Percentiles rank a stretch among this genome's conserved stretches.
Evolutionary conservation across 106 monocot genomes (phyloP).

Genomic region (Hemerocallis citrina): DNA sequence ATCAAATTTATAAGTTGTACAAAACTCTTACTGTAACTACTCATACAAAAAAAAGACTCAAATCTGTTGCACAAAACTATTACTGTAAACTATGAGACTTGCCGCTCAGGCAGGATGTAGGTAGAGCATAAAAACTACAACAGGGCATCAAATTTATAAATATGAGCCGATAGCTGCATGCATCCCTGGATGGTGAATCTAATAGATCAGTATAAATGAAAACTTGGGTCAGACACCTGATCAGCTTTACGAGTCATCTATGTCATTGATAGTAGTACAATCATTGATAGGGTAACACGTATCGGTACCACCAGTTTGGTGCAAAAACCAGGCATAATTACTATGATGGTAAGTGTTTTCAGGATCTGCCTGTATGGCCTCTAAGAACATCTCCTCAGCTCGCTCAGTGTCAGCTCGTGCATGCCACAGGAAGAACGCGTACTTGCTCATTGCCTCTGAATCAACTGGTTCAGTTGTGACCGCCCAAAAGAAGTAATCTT

Average conservation of each 20-base stretch:
- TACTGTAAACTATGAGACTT: too few relatives aligned
- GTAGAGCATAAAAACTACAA: too few relatives aligned
- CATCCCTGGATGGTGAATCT: too few relatives aligned
- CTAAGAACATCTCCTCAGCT: slow-evolving; percentile 68
- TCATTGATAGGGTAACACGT: slow-evolving; percentile 31
- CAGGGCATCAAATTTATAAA: too few relatives aligned
- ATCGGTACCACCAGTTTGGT: slow-evolving; percentile 41
- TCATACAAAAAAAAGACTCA: too few relatives aligned
- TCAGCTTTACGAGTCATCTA: not conserved
- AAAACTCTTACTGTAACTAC: too few relatives aligned
- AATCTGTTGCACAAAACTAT: too few relatives aligned
- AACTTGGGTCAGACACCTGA: not conserved
- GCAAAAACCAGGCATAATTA: slow-evolving; percentile 46
- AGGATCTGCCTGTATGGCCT: slow-evolving; percentile 34
- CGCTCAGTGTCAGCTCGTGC: slow-evolving; percentile 40
- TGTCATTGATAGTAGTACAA: not conserved
- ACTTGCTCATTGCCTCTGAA: slow-evolving; percentile 44
- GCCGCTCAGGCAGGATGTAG: too few relatives aligned
- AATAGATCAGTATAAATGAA: too few relatives aligned
- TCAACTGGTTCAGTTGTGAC: slow-evolving; percentile 46
- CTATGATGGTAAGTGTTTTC: slow-evolving; percentile 26
- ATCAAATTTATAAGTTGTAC: too few relatives aligned
- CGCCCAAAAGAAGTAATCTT: slow-evolving; percentile 47
- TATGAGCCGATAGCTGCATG: too few relatives aligned
- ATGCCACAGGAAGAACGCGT: slow-evolving; percentile 66